Conservation (phyloP, 2,329 filamentous ascomycete species). For the Metarhizium rileyi region DNA sequence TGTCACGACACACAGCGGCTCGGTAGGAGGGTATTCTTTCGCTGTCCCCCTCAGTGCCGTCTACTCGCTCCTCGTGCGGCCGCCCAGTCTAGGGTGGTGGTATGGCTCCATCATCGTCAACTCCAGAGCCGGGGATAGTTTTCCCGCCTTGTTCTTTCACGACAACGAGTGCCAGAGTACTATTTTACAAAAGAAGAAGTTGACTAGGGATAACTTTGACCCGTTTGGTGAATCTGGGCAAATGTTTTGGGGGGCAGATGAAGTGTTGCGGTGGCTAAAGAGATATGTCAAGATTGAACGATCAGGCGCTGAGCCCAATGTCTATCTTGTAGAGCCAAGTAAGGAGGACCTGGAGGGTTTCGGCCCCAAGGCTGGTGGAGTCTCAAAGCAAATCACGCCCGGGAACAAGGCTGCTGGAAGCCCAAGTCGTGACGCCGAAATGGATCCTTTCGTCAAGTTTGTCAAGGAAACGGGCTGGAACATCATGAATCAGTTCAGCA, state of each 20-base stretch:
- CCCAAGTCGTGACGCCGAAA: constrained; percentile 56
- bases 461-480: constrained; percentile 95
- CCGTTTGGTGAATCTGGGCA: constrained; percentile 77
- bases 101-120: constrained; percentile 95
- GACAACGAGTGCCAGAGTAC: constrained; percentile 95
- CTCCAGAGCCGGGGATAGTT: constrained; percentile 79
- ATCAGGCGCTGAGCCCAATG: constrained; percentile 76
- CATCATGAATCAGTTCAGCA: constrained; percentile 90
- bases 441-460: constrained; percentile 90
- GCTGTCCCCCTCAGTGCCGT: constrained; percentile 83
- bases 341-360: constrained; percentile 79
- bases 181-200: constrained; percentile 83
- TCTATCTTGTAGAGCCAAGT: constrained; percentile 82
- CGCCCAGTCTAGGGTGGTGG: constrained; percentile 96
- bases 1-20: constrained; percentile 62
- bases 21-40: constrained; percentile 77
- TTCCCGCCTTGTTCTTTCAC: constrained; percentile 94
- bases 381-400: constrained; percentile 15
- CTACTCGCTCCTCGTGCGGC: constrained; percentile 81
- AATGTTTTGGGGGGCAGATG: constrained; percentile 97
- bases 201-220: constrained; percentile 76
- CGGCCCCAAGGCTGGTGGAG: constrained; percentile 47
- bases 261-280: constrained; percentile 84
- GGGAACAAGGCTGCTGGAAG: constrained; percentile 24
- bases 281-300: constrained; percentile 76